phyloP scores from a whole-genome alignment of 1,284 basidiomycete genomes.

The Malassezia brasiliensis region DNA sequence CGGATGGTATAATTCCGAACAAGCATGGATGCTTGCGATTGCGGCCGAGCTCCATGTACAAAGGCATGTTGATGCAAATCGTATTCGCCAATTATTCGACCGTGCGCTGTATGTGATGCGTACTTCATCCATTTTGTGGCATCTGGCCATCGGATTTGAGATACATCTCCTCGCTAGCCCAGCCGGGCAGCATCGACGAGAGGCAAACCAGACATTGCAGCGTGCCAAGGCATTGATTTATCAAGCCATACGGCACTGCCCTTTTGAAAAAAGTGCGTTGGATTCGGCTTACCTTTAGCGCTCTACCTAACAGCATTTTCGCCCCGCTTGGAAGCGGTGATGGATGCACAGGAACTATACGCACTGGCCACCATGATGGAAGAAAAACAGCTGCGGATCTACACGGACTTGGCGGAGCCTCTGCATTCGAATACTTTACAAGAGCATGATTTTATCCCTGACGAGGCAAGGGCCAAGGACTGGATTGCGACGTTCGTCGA shows the following conservation, averaged over 20 bases:
- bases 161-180: background rate
- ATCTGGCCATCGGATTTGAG: constrained; percentile 1
- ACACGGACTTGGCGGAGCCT: background rate
- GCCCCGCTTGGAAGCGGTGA: background rate
- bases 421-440: background rate
- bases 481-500: background rate
- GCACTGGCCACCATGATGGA: background rate
- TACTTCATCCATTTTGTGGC: background rate
- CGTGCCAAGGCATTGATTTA: constrained; percentile 8
- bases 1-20: background rate
- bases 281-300: background rate
- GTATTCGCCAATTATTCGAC: background rate
- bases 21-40: background rate
- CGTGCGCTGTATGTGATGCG: background rate
- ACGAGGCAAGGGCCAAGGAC: background rate
- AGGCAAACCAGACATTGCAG: background rate
- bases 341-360: constrained; percentile 1
- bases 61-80: too few relatives aligned
- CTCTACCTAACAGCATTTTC: constrained; percentile 1
- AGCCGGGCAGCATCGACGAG: background rate
- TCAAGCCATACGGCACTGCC: constrained; percentile 7
- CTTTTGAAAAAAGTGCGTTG: constrained; percentile 9
- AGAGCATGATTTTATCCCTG: background rate
- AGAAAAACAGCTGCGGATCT: constrained; percentile 13
- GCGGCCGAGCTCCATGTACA: background rate